Percentiles rank a stretch among this genome's conserved stretches.
These are phyloP conservation scores for Termitomyces titanicus DNA, from an alignment of 768 basidiomycete genomes.

Conservation along the genomic window DNA sequence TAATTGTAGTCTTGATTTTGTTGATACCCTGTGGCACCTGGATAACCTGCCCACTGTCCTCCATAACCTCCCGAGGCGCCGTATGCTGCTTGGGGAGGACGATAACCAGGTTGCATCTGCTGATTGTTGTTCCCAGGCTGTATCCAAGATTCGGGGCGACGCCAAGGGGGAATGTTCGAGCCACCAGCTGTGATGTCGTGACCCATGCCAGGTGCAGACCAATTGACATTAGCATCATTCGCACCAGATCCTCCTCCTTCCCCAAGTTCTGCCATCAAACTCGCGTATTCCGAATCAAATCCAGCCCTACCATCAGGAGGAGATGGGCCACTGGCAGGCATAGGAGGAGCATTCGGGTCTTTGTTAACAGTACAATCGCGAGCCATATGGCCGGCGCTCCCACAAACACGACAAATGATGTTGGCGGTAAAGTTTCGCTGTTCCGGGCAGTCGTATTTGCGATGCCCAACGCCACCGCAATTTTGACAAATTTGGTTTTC, in stretches of 20 bases:
- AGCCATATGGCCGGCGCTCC: conserved; percentile 98
- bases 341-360: conserved; percentile 72
- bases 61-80: conserved; percentile 43
- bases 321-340: conserved; percentile 39
- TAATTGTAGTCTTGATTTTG: conserved; percentile 78
- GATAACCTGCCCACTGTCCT: conserved; percentile 47
- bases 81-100: conserved; percentile 64
- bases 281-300: conserved; percentile 98
- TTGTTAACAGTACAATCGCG: conserved; percentile 95
- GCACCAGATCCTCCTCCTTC: conserved; percentile 59
- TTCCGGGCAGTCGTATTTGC: conserved; percentile 99
- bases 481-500: conserved; percentile 99
- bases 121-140: conserved; percentile 43
- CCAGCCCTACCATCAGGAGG: conserved; percentile 62
- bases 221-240: conserved; percentile 52
- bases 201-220: conserved; percentile 46
- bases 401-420: conserved; percentile 98
- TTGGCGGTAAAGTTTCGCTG: conserved; percentile 98
- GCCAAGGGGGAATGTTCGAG: conserved; percentile 86
- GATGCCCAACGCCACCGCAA: conserved; percentile 89
- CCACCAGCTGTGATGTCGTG: conserved; percentile 74
- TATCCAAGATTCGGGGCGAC: conserved; percentile 86
- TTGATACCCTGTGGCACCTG: conserved; percentile 41
- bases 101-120: conserved; percentile 51
- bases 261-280: conserved; percentile 96